These are phyloP conservation scores for Phytophthora crassamura DNA, from an alignment of 352 stramenopile genomes.

Conservation along the genomic window DNA sequence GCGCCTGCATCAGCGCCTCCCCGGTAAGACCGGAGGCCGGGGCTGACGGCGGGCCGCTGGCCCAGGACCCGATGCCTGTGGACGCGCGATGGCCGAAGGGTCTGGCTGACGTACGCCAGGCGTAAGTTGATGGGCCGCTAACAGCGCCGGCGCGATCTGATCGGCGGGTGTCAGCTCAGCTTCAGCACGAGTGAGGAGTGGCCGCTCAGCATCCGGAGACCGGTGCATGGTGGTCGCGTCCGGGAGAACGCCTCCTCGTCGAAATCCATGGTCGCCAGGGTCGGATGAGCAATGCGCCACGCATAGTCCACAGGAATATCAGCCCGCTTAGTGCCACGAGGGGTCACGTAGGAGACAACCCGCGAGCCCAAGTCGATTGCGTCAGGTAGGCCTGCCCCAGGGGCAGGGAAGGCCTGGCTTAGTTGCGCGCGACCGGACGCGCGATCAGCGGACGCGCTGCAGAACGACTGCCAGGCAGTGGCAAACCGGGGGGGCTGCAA, in stretches of 20 bases:
- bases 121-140: no score
- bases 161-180: not conserved
- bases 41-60: no score
- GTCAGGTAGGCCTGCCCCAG: no score
- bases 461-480: conserved; percentile 6
- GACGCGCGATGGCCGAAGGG: no score
- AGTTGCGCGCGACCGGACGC: not conserved
- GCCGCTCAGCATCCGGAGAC: not conserved
- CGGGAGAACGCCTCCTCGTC: not conserved
- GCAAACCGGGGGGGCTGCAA: not conserved
- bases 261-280: not conserved
- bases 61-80: no score
- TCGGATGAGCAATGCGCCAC: not conserved
- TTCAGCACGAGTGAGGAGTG: conserved; percentile 8
- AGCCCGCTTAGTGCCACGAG: not conserved
- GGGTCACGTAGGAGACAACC: no score
- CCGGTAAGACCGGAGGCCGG: no score
- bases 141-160: no score
- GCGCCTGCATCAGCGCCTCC: no score
- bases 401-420: no score
- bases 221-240: not conserved
- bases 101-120: no score
- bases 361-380: no score
- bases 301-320: not conserved
- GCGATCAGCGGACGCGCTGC: not conserved